Conservation (phyloP, 129 eudicot genomes). For the Sambucus nigra region DNA sequence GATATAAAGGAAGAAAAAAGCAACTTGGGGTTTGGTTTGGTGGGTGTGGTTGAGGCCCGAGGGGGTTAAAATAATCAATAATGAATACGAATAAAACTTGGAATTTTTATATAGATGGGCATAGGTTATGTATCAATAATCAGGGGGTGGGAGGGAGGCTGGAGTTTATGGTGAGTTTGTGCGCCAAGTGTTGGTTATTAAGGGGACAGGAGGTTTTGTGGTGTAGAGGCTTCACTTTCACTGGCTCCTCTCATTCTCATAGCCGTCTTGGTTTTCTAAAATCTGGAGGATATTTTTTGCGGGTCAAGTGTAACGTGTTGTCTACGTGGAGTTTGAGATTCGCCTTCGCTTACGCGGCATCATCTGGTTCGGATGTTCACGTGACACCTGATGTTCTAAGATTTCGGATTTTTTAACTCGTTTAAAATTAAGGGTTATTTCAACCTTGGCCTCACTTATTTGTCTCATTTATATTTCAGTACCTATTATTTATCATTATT, state of each 20-base stretch:
- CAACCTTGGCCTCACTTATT: too few relatives aligned
- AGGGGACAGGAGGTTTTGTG: slow-evolving; percentile 8
- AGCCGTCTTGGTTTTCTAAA: neutral
- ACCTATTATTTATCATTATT: too few relatives aligned
- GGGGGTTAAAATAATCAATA: neutral
- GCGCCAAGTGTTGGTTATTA: slow-evolving; percentile 21
- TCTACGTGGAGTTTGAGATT: slow-evolving; percentile 12
- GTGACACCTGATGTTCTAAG: too few relatives aligned
- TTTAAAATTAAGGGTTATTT: too few relatives aligned
- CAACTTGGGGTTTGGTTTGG: slow-evolving; percentile 11
- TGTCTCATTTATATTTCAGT: too few relatives aligned
- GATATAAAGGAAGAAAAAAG: slow-evolving; percentile 1
- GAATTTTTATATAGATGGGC: neutral
- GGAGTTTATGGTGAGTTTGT: slow-evolving; percentile 9
- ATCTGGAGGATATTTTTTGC: slow-evolving; percentile 9
- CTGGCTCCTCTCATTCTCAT: too few relatives aligned
- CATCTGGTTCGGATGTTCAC: slow-evolving; percentile 1
- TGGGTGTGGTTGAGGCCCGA: too few relatives aligned
- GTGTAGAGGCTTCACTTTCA: neutral
- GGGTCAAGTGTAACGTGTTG: slow-evolving; percentile 3
- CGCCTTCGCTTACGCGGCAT: slow-evolving; percentile 15
- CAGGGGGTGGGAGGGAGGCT: slow-evolving; percentile 5
- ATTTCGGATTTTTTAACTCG: too few relatives aligned
- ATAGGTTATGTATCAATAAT: neutral
- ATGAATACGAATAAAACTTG: neutral